Evolutionary conservation across 2,329 filamentous ascomycete genomes (phyloP), one percentile per base, ranked within the genome.

Genomic region (Aspergillus transmontanensis): DNA sequence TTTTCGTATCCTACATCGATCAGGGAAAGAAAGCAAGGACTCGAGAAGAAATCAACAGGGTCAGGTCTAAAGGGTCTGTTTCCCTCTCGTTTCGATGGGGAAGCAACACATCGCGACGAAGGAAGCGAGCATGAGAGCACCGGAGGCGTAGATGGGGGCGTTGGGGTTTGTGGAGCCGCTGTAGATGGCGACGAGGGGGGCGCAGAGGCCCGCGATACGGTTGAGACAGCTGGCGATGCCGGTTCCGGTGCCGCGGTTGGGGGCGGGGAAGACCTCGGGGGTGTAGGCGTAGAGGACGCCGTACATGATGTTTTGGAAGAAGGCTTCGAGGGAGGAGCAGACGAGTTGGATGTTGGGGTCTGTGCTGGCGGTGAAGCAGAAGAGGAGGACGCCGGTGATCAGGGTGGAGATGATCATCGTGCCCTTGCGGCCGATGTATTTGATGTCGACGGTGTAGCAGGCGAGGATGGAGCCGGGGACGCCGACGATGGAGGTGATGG

Each of bases 391-490:
- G 30, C 81, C 84, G 0, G 82, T 85, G 61, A 86, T 77, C 57
- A 84, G 61, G 0, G 84, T 84, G 3, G 81, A 79, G 57, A 82
- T 76, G 21, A 82, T 81, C 81, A 87, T 86, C 2, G 85, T 87
- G 43, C 83, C 83, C 70, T 85, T 86, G 56, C 85, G 83, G 32
- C 85, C 85, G 36, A 86, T 70, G 67, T 82, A 93, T 72, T 90
- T 91, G 48, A 88, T 79, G 48, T 90, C 84, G 62, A 96, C 91
- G 1, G 90, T 87, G 71, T 86, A 91, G 64, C 89, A 90, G 19
- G 89, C 92, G 11, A 94, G 81, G 23, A 95, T 78, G 55, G 89
- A 90, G 26, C 92, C 92, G 0, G 92, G 92, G 2, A 95, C 87
- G 45, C 92, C 92, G 55, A 89, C 86, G 43, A 92, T 81, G 46